Evolutionary conservation across 306 rosid genomes (phyloP).

Genomic region (Ochetophila trinervis): DNA sequence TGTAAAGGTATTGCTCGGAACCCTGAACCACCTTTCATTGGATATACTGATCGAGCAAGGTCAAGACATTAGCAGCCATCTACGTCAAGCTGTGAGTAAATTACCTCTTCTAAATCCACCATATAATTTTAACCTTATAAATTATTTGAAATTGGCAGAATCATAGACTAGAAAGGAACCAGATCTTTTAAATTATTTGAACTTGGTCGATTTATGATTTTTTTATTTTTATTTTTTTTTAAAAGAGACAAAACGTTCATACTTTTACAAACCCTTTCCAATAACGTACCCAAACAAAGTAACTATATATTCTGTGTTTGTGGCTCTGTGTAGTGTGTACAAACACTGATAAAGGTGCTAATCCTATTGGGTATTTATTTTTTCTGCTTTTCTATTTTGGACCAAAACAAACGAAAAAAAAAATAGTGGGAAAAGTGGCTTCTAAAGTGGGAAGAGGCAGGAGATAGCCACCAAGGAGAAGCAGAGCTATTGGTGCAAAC

Average conservation of each 20-base stretch:
- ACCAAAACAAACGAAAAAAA: not conserved
- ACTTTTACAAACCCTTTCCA: too few relatives aligned
- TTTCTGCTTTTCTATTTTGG: not conserved
- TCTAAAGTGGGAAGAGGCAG: constrained; percentile 60
- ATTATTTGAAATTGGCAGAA: too few relatives aligned
- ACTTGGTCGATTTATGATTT: too few relatives aligned
- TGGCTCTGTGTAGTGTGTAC: not conserved
- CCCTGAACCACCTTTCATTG: constrained; percentile 60
- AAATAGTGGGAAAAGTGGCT: constrained; percentile 82
- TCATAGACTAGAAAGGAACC: not conserved
- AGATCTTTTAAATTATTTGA: too few relatives aligned
- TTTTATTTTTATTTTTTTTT: too few relatives aligned
- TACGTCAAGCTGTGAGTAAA: constrained; percentile 57
- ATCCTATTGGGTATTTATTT: not conserved
- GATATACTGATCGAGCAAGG: constrained; percentile 55
- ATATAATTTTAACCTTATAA: not conserved
- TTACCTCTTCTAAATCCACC: too few relatives aligned
- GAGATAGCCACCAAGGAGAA: constrained; percentile 49
- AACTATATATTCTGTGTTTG: too few relatives aligned
- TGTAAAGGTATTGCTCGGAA: constrained; percentile 46
- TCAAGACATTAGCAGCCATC: constrained; percentile 53
- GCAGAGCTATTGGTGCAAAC: constrained; percentile 65
- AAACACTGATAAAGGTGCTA: not conserved
- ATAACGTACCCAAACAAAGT: too few relatives aligned
- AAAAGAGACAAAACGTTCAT: too few relatives aligned